These are phyloP conservation scores for Penicillium canescens DNA, from an alignment of 495 filamentous ascomycete genomes.

Conservation along the genomic window DNA sequence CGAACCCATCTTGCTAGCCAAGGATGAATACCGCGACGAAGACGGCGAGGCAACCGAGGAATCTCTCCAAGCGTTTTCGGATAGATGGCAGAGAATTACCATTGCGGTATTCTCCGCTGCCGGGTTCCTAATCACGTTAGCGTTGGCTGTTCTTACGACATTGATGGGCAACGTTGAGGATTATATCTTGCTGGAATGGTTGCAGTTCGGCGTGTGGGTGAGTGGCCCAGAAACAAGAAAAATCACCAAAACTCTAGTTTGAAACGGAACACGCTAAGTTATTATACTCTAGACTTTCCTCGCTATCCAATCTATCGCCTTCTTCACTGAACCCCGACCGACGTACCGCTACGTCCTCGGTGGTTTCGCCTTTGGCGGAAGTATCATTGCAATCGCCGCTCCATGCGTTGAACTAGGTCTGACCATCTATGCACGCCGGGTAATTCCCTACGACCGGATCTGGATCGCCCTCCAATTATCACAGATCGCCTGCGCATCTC, in stretches of 20 bases:
- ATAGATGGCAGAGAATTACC: slow-evolving; percentile 24
- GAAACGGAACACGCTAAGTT: not conserved
- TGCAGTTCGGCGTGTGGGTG: slow-evolving; percentile 40
- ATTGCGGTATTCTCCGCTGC: slow-evolving; percentile 20
- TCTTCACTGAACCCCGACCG: slow-evolving; percentile 36
- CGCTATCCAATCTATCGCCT: slow-evolving; percentile 31
- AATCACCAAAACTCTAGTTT: not conserved
- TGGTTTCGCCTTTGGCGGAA: slow-evolving; percentile 31
- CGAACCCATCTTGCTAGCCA: slow-evolving; percentile 15
- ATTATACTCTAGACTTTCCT: slow-evolving; percentile 23
- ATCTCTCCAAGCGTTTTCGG: slow-evolving; percentile 30
- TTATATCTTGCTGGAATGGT: slow-evolving; percentile 29
- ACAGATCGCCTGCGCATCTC: slow-evolving; percentile 23
- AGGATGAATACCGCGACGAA: slow-evolving; percentile 28
- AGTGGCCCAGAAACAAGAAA: slow-evolving; percentile 4
- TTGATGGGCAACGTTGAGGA: not conserved
- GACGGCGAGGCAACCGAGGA: slow-evolving; percentile 33
- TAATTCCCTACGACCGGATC: slow-evolving; percentile 1
- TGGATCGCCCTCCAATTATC: slow-evolving; percentile 21
- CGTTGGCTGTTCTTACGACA: slow-evolving; percentile 25
- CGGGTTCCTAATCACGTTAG: slow-evolving; percentile 20
- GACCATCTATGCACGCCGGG: slow-evolving; percentile 11
- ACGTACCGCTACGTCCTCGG: slow-evolving; percentile 30
- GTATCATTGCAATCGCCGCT: slow-evolving; percentile 19
- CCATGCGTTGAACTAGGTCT: slow-evolving; percentile 20